Evolutionary conservation across 176 grass and related monocot genomes (phyloP), one percentile per base, ranked within the genome.

Genomic region (maize (Zea mays)): DNA sequence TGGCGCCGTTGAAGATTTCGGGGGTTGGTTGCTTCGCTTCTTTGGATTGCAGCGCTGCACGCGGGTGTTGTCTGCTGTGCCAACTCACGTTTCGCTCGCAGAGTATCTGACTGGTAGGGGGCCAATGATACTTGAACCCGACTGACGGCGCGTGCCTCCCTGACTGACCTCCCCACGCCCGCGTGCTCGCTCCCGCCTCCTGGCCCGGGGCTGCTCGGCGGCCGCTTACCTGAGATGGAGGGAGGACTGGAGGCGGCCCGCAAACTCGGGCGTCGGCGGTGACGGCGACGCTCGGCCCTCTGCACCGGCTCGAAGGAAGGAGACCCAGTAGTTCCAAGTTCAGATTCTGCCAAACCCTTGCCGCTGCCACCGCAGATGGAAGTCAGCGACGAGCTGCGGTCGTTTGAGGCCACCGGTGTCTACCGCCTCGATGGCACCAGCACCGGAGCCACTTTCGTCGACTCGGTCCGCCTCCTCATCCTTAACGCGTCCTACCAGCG

Each of bases 371-470:
- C 47, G 46, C 37, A 16, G 78, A 66, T 68, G 80, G 65, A 62
- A 5, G 19, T 73, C 74, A 59, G 86, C 50, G 82, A 87, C 51
- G 76, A 86, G 73, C 66, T 94, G 59, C 62, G 55, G 21, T 82
- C 87, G 8, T 88, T 98, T 57, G 74, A 90, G 69, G 64, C 65
- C 55, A 82, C 77, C 61, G 95, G 95, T 7, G 66, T 97, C 57
- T 94, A 88, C 87, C 83, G 62, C 16, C 79, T 97, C 20, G 19
- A 47, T 7, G 38, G 27, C 27, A 27, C 27, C 27, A 27, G 27
- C 27, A 27, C 27, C 27, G 27, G 27, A 27, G 27, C 27, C 27
- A 27, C 27, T 27, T 27, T 27, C 27, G 27, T 27, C 1, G 27
- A 27, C 27, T 27, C 27, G 27, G 27, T 27, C 27, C 27, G 27